Conservation (phyloP, 73 alveolate species). For the Urostyla sp. region DNA sequence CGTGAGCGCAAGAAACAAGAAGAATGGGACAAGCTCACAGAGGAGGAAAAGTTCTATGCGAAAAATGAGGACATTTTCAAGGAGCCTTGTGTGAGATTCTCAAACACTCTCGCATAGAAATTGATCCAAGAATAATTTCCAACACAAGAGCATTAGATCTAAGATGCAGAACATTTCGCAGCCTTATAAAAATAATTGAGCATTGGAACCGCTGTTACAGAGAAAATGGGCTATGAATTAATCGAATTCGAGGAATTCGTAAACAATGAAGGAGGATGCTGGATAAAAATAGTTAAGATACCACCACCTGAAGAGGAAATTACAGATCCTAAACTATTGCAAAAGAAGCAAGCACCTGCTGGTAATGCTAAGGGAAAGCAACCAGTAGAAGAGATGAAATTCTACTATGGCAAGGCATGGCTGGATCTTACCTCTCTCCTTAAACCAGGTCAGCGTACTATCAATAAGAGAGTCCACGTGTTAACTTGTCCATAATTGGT, state of each 20-base stretch:
- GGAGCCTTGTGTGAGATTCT: slow-evolving; percentile 79
- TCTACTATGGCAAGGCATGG: slow-evolving; percentile 87
- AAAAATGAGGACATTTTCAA: slow-evolving; percentile 77
- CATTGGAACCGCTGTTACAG: slow-evolving; percentile 48
- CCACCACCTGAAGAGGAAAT: slow-evolving; percentile 85
- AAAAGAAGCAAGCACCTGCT: slow-evolving; percentile 81
- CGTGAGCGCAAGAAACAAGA: slow-evolving; percentile 63
- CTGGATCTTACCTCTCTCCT: slow-evolving; percentile 80
- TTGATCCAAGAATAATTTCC: slow-evolving; percentile 76
- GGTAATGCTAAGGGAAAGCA: slow-evolving; percentile 53
- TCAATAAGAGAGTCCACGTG: slow-evolving; percentile 78
- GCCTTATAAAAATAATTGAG: slow-evolving; percentile 60
- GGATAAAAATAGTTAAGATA: slow-evolving; percentile 76
- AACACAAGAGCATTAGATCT: slow-evolving; percentile 68
- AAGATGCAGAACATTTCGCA: slow-evolving; percentile 64
- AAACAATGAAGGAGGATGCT: slow-evolving; percentile 79
- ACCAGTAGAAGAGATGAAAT: slow-evolving; percentile 76
- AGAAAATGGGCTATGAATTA: slow-evolving; percentile 64
- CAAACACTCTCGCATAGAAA: slow-evolving; percentile 77
- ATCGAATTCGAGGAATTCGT: slow-evolving; percentile 83
- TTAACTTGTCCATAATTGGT: slow-evolving; percentile 59
- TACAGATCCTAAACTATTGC: slow-evolving; percentile 69
- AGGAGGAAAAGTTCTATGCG: slow-evolving; percentile 72
- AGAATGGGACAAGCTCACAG: slow-evolving; percentile 86
- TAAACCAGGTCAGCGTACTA: slow-evolving; percentile 87